A percentile compares a stretch with the other conserved stretches of the same genome.
These are phyloP conservation scores for Aspergillus amoenus DNA, from an alignment of 2,329 filamentous ascomycete genomes.

Conservation along the genomic window DNA sequence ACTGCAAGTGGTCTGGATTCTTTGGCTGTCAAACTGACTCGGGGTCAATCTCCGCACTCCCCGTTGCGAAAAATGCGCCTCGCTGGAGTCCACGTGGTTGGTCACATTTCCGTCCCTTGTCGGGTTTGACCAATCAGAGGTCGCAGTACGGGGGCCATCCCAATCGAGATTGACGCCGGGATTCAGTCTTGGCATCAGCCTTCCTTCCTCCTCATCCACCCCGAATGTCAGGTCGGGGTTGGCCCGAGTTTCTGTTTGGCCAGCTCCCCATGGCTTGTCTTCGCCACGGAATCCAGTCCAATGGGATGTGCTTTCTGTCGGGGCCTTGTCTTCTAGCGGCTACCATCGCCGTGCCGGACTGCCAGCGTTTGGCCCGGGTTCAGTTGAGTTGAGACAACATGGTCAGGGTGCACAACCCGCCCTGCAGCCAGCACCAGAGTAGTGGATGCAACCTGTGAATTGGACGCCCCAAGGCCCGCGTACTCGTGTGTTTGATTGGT, in stretches of 20 bases:
- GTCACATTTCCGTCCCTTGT: constrained; percentile 1
- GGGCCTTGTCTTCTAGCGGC: not conserved
- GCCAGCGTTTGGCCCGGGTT: not conserved
- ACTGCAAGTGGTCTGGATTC: not conserved
- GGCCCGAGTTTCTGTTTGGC: constrained; percentile 29
- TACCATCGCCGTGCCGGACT: not conserved
- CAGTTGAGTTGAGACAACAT: no score
- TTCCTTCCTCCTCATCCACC: not conserved
- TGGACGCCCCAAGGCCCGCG: not conserved
- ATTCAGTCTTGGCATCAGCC: not conserved
- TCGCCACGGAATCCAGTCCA: constrained; percentile 3
- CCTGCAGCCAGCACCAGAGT: not conserved
- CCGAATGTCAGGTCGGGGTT: constrained; percentile 14
- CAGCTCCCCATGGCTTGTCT: not conserved
- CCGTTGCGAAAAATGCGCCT: not conserved
- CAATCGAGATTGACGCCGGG: not conserved
- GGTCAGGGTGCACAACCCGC: not conserved
- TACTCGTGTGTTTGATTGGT: not conserved
- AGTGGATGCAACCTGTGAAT: not conserved
- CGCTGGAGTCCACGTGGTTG: not conserved
- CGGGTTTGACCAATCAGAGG: not conserved
- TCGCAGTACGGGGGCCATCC: not conserved
- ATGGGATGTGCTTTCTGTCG: not conserved
- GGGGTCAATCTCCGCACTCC: no score
- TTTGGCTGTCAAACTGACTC: no score